Base-by-base conservation (phyloP, 345 rosid genomes). In the Moricandia arvensis region DNA sequence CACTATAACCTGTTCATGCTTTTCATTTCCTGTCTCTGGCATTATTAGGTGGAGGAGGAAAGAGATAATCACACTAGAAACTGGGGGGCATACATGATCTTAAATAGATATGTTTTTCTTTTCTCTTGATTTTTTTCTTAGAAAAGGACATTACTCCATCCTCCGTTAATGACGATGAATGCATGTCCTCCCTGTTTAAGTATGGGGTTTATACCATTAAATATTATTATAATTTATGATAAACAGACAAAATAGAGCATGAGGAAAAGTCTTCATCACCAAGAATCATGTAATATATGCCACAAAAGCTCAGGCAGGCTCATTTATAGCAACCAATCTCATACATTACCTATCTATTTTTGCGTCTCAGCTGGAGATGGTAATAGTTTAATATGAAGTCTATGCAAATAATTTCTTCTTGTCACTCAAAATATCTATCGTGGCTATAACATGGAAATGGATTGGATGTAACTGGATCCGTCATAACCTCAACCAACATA, bases 1-100 rank as follows among this genome's bases (percentile, higher is more conserved):
- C 75, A 76, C 71, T 70, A 70, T 57, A 55, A 55, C 71, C 49
- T 29, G 70, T 64, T 70, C 75, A 70, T 76, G 75, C 80, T 76
- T 69, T 69, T 62, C 47, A 53, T 69, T 30, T 68, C 69, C 12
- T 76, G 75, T 69, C 51, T 69, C 59, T 63, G 53, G 61, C 38
- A 76, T 76, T 76, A 76, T 47, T 70, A 76, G 75, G 75, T 76
- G 53, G 53, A 47, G 66, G 71, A 63, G 11, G 55, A 37, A 16
- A 61, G 45, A 69, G 6, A 55, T 62, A 67, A 33, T 59, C 37
- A 74, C 67, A 75, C 18, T 49, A 70, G 51, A 69, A 70, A 63
- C 53, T 30, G 37, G 49, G 71, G 65, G 71, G 75, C 75, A 69
- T 37, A 55, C 9, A 63, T 51, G 51, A 76, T 70, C 70, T 76